These are phyloP conservation scores for Mycena rosella DNA, from an alignment of 768 basidiomycete species.

Conservation along the genomic window DNA sequence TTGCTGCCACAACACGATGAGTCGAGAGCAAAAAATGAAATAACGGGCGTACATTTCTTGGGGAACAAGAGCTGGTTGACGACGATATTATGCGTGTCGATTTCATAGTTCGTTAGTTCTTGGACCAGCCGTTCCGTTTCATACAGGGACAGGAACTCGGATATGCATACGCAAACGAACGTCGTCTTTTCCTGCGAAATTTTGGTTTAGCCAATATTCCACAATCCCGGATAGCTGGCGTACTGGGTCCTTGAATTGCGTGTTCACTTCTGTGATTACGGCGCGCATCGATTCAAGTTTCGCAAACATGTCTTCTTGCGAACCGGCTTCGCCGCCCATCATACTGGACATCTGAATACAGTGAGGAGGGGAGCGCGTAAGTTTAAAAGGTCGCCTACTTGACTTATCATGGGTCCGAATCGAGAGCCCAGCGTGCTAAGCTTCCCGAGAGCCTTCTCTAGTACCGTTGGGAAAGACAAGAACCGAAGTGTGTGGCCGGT, in stretches of 20 bases:
- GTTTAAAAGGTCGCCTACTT: conserved; percentile 54
- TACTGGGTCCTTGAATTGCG: conserved; percentile 98
- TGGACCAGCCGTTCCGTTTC: conserved; percentile 99
- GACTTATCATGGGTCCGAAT: conserved; percentile 97
- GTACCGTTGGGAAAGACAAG: conserved; percentile 97
- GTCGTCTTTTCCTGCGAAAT: conserved; percentile 92
- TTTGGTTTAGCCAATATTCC: conserved; percentile 1
- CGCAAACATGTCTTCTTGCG: conserved; percentile 98
- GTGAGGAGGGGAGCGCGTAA: neutral
- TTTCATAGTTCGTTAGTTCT: conserved; percentile 93
- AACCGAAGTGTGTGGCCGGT: conserved; percentile 99
- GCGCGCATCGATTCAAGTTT: conserved; percentile 97
- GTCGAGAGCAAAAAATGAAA: conserved; percentile 17
- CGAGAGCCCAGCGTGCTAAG: conserved; percentile 92
- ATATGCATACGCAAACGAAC: conserved; percentile 98
- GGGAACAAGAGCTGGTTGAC: conserved; percentile 98
- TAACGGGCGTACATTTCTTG: conserved; percentile 69
- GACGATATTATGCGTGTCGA: conserved; percentile 98
- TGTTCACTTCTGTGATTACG: conserved; percentile 98
- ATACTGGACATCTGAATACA: conserved; percentile 86
- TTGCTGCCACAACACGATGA: conserved; percentile 61
- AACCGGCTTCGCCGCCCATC: conserved; percentile 92
- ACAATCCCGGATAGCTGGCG: conserved; percentile 44
- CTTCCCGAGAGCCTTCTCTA: conserved; percentile 98
- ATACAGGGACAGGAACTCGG: conserved; percentile 97